phyloP scores from a whole-genome alignment of 371 early-diverging fungal species.

The Apophysomyces variabilis region DNA sequence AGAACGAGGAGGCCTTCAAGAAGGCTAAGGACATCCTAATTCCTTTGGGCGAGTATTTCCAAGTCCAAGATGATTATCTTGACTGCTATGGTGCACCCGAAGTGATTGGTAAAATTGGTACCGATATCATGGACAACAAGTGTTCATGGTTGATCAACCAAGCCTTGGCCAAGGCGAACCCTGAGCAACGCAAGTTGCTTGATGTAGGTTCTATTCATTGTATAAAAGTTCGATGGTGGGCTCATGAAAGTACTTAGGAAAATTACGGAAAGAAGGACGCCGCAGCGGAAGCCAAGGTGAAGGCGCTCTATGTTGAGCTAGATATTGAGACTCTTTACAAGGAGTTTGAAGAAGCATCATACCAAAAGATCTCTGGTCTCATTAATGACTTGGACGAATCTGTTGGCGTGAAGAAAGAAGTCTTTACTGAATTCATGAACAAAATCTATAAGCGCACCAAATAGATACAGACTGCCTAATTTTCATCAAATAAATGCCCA shows the following conservation, averaged over 20 bases:
- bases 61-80: constrained; percentile 96
- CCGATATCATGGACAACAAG: constrained; percentile 98
- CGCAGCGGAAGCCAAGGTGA: constrained; percentile 78
- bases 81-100: constrained; percentile 93
- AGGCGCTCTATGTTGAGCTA: constrained; percentile 81
- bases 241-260: constrained; percentile 40
- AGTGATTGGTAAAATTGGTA: constrained; percentile 97
- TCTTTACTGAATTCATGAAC: constrained; percentile 90
- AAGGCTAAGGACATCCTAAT: constrained; percentile 85
- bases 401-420: constrained; percentile 71
- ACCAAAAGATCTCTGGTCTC: constrained; percentile 68
- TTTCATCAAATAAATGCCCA: too few species aligned
- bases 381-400: constrained; percentile 78
- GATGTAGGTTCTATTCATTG: constrained; percentile 55
- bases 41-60: constrained; percentile 97
- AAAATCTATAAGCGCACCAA: constrained; percentile 93
- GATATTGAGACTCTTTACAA: constrained; percentile 78
- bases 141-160: constrained; percentile 97
- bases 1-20: constrained; percentile 75
- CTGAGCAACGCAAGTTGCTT: constrained; percentile 87
- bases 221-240: background rate
- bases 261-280: constrained; percentile 90
- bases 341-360: constrained; percentile 86
- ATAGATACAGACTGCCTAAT: constrained; percentile 47
- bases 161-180: constrained; percentile 76